phyloP scores from a whole-genome alignment of 352 stramenopile genomes.

The Ochromonadaceae sp. region DNA sequence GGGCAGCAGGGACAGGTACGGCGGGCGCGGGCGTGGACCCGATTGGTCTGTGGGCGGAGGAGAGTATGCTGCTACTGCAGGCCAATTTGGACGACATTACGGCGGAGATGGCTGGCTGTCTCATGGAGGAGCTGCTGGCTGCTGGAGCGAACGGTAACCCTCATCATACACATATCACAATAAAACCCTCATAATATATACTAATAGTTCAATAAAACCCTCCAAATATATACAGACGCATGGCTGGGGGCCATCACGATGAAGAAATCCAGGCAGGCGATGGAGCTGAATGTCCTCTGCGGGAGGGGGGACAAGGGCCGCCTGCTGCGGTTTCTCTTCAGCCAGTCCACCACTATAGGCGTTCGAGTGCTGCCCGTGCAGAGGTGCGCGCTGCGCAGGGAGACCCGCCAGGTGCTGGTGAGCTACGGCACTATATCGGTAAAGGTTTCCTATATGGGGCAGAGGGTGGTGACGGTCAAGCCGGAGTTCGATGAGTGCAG shows the following conservation, averaged over 20 bases:
- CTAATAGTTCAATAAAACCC: too few relatives aligned
- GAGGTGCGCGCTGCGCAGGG: slow-evolving; percentile 20
- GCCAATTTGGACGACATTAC: slow-evolving; percentile 74
- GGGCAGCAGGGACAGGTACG: too few relatives aligned
- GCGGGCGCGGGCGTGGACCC: too few relatives aligned
- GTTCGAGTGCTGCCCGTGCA: slow-evolving; percentile 45
- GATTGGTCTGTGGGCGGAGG: slow-evolving; percentile 24
- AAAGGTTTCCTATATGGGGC: slow-evolving; percentile 35
- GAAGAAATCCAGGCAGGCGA: slow-evolving; percentile 66
- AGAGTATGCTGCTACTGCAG: slow-evolving; percentile 38
- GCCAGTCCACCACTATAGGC: slow-evolving; percentile 66
- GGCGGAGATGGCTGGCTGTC: slow-evolving; percentile 44
- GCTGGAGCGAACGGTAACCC: too few relatives aligned
- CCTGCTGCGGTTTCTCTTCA: slow-evolving; percentile 48
- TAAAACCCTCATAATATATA: too few relatives aligned
- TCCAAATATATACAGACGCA: slow-evolving; percentile 61
- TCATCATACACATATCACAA: too few relatives aligned
- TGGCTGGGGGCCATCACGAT: slow-evolving; percentile 67
- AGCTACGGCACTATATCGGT: slow-evolving; percentile 25
- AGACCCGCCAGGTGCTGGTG: not conserved
- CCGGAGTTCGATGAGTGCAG: slow-evolving; percentile 35
- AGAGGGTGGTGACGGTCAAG: slow-evolving; percentile 39
- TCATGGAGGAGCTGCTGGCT: slow-evolving; percentile 48
- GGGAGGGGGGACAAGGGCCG: slow-evolving; percentile 37
- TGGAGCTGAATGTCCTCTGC: slow-evolving; percentile 61